Evolutionary conservation across 2,329 filamentous ascomycete genomes (phyloP).

Genomic region (Clathrospora elynae): DNA sequence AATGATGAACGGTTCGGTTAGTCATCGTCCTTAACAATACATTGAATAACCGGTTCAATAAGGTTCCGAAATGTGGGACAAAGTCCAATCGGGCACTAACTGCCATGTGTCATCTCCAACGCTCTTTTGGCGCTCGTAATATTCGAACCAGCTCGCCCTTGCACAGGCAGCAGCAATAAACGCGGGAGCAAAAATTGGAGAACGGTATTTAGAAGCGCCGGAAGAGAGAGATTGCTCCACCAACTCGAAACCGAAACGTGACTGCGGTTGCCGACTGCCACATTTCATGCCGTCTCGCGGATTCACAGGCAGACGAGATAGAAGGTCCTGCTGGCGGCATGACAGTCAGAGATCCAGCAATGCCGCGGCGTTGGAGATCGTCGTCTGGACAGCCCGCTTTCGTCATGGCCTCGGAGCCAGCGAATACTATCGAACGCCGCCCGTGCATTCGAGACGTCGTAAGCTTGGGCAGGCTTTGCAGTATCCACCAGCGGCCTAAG

Average conservation of each 20-base stretch:
- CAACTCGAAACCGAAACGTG: constrained; percentile 43
- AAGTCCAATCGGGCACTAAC: constrained; percentile 27
- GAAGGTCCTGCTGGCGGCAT: constrained; percentile 34
- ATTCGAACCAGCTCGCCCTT: constrained; percentile 38
- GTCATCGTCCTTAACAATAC: constrained; percentile 39
- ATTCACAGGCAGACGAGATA: constrained; percentile 29
- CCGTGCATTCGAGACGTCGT: constrained; percentile 45
- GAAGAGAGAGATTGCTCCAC: constrained; percentile 28
- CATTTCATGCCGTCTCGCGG: constrained; percentile 26
- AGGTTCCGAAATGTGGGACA: constrained; percentile 15
- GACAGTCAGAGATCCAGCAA: constrained; percentile 37
- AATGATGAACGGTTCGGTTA: constrained; percentile 29
- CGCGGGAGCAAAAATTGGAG: constrained; percentile 23
- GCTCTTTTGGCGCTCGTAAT: constrained; percentile 32
- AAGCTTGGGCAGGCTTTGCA: constrained; percentile 33
- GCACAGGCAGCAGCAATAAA: constrained; percentile 14
- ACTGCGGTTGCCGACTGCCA: constrained; percentile 27
- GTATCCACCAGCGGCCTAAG: constrained; percentile 12
- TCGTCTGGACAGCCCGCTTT: constrained; percentile 37
- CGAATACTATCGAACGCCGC: constrained; percentile 45
- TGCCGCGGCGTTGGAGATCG: constrained; percentile 42
- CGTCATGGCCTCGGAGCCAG: constrained; percentile 42
- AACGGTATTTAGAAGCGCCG: constrained; percentile 25
- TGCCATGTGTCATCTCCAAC: constrained; percentile 42
- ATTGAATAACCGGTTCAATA: constrained; percentile 17